A percentile compares a stretch with the other conserved stretches of the same genome.
phyloP scores from a whole-genome alignment of 768 basidiomycete genomes.

The Naganishia onofrii region DNA sequence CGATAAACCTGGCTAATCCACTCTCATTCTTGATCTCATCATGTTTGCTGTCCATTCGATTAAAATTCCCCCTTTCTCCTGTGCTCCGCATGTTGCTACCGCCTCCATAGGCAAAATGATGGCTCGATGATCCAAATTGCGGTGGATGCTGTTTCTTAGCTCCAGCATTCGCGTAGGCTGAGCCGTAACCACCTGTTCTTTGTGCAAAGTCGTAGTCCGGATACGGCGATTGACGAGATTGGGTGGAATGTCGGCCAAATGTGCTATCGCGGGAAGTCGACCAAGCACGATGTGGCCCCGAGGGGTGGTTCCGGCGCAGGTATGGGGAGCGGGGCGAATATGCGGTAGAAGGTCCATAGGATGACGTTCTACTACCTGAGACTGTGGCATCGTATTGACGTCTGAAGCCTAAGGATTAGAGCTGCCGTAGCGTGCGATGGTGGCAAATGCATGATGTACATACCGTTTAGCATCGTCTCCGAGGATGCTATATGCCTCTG shows the following conservation, averaged over 20 bases:
- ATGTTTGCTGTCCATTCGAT: constrained; percentile 5
- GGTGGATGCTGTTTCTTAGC: constrained; percentile 25
- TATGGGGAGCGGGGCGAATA: constrained; percentile 32
- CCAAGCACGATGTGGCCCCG: constrained; percentile 41
- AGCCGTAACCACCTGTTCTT: constrained; percentile 26
- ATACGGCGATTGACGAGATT: constrained; percentile 26
- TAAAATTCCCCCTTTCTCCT: constrained; percentile 16
- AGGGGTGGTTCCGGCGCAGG: constrained; percentile 24
- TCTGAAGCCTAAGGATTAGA: background rate
- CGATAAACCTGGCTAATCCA: constrained; percentile 41
- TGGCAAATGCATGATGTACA: constrained; percentile 12
- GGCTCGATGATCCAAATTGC: constrained; percentile 29
- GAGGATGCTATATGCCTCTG: constrained; percentile 47
- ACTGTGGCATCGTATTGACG: constrained; percentile 24
- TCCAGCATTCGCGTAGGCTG: constrained; percentile 32
- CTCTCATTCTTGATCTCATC: constrained; percentile 34
- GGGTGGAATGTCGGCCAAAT: constrained; percentile 26
- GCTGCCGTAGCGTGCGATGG: background rate
- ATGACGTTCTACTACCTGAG: constrained; percentile 19
- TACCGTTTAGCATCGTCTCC: constrained; percentile 49
- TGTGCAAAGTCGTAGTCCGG: constrained; percentile 33
- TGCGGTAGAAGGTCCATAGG: constrained; percentile 14
- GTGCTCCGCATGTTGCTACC: constrained; percentile 18
- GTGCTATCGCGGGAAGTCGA: constrained; percentile 17
- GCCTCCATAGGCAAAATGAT: constrained; percentile 26